Evolutionary conservation across 2,329 filamentous ascomycete genomes (phyloP).

Genomic region (Mycogone perniciosa): DNA sequence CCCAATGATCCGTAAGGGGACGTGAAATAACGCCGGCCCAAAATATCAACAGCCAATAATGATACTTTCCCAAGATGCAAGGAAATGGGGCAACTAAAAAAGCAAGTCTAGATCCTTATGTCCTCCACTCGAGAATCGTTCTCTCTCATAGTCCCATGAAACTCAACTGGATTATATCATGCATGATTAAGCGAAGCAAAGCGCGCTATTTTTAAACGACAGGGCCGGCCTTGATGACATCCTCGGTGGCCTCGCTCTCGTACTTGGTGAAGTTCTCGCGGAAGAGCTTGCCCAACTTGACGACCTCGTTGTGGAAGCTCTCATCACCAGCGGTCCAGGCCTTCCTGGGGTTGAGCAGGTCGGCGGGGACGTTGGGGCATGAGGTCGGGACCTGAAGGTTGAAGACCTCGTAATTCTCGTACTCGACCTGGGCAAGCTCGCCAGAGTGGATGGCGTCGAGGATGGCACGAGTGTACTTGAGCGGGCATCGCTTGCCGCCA

Average conservation of each 20-base stretch:
- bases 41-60: neutral
- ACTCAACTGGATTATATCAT: too few relatives aligned
- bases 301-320: slow-evolving; percentile 81
- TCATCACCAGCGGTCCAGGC: slow-evolving; percentile 80
- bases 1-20: neutral
- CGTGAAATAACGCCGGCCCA: slow-evolving; percentile 4
- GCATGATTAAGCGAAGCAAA: too few relatives aligned
- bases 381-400: slow-evolving; percentile 92
- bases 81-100: neutral
- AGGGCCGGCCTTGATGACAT: slow-evolving; percentile 65
- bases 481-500: slow-evolving; percentile 91
- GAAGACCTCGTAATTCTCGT: slow-evolving; percentile 93
- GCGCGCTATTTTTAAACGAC: slow-evolving; percentile 22
- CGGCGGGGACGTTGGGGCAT: slow-evolving; percentile 80
- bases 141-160: neutral
- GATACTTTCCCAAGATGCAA: slow-evolving; percentile 6
- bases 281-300: slow-evolving; percentile 85
- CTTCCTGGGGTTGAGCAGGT: slow-evolving; percentile 90
- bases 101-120: slow-evolving; percentile 7
- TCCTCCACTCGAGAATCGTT: neutral
- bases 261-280: slow-evolving; percentile 98
- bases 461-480: slow-evolving; percentile 98
- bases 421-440: slow-evolving; percentile 87
- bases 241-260: slow-evolving; percentile 71
- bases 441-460: slow-evolving; percentile 97